These are phyloP conservation scores for Rhizopogon sp. DNA, from an alignment of 768 basidiomycete species.

Conservation along the genomic window DNA sequence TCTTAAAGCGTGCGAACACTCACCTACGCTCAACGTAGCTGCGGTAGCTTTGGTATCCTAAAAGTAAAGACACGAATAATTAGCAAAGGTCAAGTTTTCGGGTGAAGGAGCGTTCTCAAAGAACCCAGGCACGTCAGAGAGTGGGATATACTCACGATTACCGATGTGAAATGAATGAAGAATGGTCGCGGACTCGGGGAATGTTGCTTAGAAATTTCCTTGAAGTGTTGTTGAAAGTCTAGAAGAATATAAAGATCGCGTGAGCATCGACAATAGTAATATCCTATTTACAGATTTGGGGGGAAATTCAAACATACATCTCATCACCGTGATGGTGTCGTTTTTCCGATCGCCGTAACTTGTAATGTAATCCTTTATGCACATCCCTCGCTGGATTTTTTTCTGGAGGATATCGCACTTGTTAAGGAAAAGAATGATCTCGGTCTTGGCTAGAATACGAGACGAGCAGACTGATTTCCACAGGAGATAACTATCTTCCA, in stretches of 20 bases:
- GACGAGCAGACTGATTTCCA: constrained; percentile 74
- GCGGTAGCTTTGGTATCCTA: constrained; percentile 77
- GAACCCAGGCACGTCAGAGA: constrained; percentile 5
- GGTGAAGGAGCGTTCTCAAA: background rate
- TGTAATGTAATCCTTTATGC: constrained; percentile 63
- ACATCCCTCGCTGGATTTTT: constrained; percentile 63
- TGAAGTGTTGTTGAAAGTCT: constrained; percentile 83
- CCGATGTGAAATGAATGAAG: constrained; percentile 71
- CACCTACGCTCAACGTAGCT: constrained; percentile 62
- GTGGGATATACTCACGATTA: constrained; percentile 50
- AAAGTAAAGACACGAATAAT: constrained; percentile 7
- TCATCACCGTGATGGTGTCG: constrained; percentile 60
- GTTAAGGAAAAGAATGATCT: constrained; percentile 52
- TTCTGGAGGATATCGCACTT: constrained; percentile 71
- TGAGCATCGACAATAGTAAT: constrained; percentile 5
- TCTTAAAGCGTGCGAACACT: constrained; percentile 16
- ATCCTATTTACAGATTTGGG: constrained; percentile 2
- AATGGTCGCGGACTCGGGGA: constrained; percentile 66
- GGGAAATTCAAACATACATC: constrained; percentile 45
- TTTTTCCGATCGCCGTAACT: constrained; percentile 74
- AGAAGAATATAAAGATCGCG: constrained; percentile 1
- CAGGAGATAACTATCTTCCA: constrained; percentile 72
- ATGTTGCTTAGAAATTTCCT: constrained; percentile 58
- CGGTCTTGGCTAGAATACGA: constrained; percentile 55
- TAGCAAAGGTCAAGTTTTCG: background rate